Percentiles rank a stretch among this genome's conserved stretches.
Conservation (phyloP, 352 stramenopile genomes). For the Phytophthora meadii region DNA sequence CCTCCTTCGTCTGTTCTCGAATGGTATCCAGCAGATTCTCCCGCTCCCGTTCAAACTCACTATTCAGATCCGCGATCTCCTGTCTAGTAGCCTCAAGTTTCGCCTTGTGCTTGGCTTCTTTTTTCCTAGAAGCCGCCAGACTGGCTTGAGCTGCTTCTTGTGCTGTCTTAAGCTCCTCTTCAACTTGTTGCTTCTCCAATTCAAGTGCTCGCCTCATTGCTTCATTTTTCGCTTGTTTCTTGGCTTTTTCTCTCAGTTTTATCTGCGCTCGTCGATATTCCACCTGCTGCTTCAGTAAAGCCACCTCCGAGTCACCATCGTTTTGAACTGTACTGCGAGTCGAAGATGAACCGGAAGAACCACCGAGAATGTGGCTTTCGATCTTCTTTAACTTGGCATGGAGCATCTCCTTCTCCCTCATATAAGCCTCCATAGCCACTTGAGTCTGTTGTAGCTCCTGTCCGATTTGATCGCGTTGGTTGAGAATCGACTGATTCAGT, state of each 20-base stretch:
- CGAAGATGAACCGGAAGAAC: constrained; percentile 33
- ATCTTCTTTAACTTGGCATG: constrained; percentile 81
- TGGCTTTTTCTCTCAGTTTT: constrained; percentile 80
- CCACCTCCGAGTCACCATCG: constrained; percentile 68
- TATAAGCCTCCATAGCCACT: constrained; percentile 66
- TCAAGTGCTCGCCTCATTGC: constrained; percentile 61
- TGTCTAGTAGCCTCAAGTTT: constrained; percentile 82
- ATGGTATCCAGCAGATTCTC: constrained; percentile 89
- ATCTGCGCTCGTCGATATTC: constrained; percentile 80
- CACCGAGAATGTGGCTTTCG: constrained; percentile 79
- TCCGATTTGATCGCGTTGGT: constrained; percentile 76
- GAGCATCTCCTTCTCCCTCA: constrained; percentile 70
- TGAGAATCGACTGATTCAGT: constrained; percentile 68
- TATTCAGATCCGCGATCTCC: constrained; percentile 85
- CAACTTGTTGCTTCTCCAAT: constrained; percentile 77
- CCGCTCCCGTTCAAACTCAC: constrained; percentile 87
- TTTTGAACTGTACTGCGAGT: constrained; percentile 13
- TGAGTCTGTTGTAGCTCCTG: constrained; percentile 79
- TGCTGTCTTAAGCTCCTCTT: constrained; percentile 74
- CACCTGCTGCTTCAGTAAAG: constrained; percentile 84
- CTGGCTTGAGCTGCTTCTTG: constrained; percentile 72
- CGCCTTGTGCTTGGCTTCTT: constrained; percentile 66
- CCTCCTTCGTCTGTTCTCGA: constrained; percentile 89
- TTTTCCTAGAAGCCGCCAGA: constrained; percentile 63
- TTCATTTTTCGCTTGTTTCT: constrained; percentile 71